Base-by-base conservation (phyloP, 2,329 filamentous ascomycete genomes). In the Neoscytalidium dimidiatum region DNA sequence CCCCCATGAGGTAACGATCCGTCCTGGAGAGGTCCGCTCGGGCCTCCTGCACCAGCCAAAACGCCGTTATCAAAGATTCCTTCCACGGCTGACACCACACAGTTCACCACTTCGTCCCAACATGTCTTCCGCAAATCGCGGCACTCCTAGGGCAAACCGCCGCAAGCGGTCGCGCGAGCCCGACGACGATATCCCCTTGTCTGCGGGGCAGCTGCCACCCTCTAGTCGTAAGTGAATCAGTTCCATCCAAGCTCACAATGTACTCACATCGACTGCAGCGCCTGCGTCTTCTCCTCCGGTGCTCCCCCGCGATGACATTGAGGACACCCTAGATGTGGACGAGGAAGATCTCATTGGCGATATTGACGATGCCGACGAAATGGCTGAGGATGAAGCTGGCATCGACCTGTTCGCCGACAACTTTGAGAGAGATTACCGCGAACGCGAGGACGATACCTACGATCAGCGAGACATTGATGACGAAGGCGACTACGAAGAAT, bases 101-200 rank as follows among this genome's bases (percentile, higher is more conserved):
- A 96, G 92, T 83, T 96, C 92, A 77, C 93, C 94, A 76, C 85
- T 96, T 67, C 89, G 90, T 78, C 85, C 88, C 71, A 92, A 89
- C 80, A 90, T 91, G 83, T 88, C 90, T 67, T 94, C 93, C 69
- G 92, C 89, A 72, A 97, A 96, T 79, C 88, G 92, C 70, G 92
- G 92, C 62, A 77, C 85, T 64, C 78, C 79, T 19, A 80, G 79
- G 62, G 71, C 80, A 68, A 84, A 80, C 69, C 79, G 83, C 67
- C 83, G 86, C 67, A 91, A 91, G 78, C 85, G 89, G 71, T 82
- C 84, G 38, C 84, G 88, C 79, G 88, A 90, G 71, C 84, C 84
- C 66, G 88, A 90, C 70, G 85, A 88, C 72, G 85, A 87, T 62
- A 74, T 83, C 48, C 81, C 82, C 46, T 87, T 86, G 29, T 87